A percentile compares a stretch with the other conserved stretches of the same genome.
phyloP scores from a whole-genome alignment of 2,329 filamentous ascomycete species.

The Coniochaeta prunicola region DNA sequence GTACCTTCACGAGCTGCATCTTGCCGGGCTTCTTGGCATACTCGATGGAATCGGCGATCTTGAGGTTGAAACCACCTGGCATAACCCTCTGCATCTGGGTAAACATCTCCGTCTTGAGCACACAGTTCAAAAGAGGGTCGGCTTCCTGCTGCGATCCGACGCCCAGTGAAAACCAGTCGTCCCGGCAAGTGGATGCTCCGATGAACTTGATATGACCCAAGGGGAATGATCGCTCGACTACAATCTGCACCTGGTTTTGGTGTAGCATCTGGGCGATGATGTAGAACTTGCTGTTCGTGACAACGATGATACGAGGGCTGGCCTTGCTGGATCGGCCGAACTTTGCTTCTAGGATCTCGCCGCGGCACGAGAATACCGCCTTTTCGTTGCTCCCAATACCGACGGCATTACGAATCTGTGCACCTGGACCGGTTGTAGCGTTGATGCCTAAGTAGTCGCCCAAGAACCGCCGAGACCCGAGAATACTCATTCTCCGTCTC shows the following conservation, averaged over 20 bases:
- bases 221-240: slow-evolving; percentile 73
- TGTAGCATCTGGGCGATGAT: slow-evolving; percentile 78
- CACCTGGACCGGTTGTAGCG: slow-evolving; percentile 70
- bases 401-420: slow-evolving; percentile 70
- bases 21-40: slow-evolving; percentile 99
- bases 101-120: slow-evolving; percentile 96
- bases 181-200: slow-evolving; percentile 70
- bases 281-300: slow-evolving; percentile 84
- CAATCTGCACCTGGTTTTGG: slow-evolving; percentile 75
- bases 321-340: slow-evolving; percentile 95
- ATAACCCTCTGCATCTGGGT: slow-evolving; percentile 80
- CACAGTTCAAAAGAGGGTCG: slow-evolving; percentile 86
- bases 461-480: slow-evolving; percentile 86
- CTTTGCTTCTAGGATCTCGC: slow-evolving; percentile 85
- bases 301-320: slow-evolving; percentile 73
- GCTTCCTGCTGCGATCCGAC: slow-evolving; percentile 85
- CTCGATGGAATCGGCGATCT: slow-evolving; percentile 77
- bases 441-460: slow-evolving; percentile 92
- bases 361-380: slow-evolving; percentile 82
- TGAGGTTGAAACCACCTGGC: slow-evolving; percentile 72
- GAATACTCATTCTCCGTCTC: slow-evolving; percentile 78
- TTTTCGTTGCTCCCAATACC: slow-evolving; percentile 66
- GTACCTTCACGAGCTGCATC: slow-evolving; percentile 76
- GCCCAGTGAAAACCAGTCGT: slow-evolving; percentile 95
- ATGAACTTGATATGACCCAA: slow-evolving; percentile 86